Evolutionary conservation across 768 basidiomycete genomes (phyloP).

Genomic region (Asterophora parasitica): DNA sequence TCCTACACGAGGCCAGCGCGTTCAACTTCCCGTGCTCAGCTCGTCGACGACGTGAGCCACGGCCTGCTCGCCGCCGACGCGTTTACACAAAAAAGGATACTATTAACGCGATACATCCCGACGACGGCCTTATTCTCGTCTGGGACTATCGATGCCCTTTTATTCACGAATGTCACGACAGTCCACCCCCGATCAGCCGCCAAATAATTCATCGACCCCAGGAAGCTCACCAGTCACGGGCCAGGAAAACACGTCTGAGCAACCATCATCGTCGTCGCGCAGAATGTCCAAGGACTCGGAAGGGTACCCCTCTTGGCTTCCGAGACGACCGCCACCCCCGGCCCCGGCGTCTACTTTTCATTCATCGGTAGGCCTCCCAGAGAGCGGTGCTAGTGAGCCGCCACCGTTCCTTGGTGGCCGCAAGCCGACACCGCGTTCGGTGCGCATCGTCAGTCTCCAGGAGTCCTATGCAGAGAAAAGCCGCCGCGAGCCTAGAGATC

Average conservation of each 20-base stretch:
- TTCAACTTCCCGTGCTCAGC: conserved; percentile 21
- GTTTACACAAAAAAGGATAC: conserved; percentile 16
- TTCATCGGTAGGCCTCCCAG: conserved; percentile 43
- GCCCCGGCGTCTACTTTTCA: conserved; percentile 69
- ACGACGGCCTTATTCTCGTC: conserved; percentile 7
- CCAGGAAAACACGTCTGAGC: conserved; percentile 20
- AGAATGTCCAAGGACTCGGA: conserved; percentile 46
- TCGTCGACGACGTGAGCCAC: conserved; percentile 13
- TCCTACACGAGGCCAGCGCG: conserved; percentile 43
- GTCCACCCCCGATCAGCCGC: conserved; percentile 25
- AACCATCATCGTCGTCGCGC: conserved; percentile 29
- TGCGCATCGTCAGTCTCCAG: conserved; percentile 73
- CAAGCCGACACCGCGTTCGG: conserved; percentile 74
- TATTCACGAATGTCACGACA: conserved; percentile 36
- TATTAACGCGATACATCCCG: conserved; percentile 28
- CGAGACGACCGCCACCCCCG: conserved; percentile 70
- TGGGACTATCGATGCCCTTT: conserved; percentile 21
- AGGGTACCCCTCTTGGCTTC: conserved; percentile 84
- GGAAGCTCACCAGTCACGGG: conserved; percentile 19
- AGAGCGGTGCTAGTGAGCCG: conserved; percentile 27
- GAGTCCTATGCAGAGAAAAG: conserved; percentile 40
- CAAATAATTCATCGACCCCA: conserved; percentile 21
- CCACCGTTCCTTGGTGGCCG: conserved; percentile 52
- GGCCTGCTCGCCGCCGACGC: conserved; percentile 18
- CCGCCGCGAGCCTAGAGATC: conserved; percentile 47